phyloP scores from a whole-genome alignment of 177 flowering plant genomes.

The Telopea speciosissima region DNA sequence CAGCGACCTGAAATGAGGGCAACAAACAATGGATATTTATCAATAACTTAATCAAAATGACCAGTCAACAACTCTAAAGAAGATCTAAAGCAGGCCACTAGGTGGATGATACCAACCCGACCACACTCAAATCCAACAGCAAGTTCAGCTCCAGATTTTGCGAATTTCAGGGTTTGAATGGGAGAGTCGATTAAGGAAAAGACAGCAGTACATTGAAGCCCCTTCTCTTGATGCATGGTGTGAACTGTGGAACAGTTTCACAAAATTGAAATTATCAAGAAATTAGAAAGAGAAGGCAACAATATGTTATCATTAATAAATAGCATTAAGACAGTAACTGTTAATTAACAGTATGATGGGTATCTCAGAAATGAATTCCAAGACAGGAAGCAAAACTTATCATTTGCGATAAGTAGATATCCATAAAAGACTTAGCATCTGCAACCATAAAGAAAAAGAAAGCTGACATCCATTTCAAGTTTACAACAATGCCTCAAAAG shows the following conservation, averaged over 20 bases:
- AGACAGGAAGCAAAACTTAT: neutral
- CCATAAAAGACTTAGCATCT: neutral
- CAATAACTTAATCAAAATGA: slow-evolving; percentile 1
- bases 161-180: slow-evolving; percentile 40
- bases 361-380: neutral
- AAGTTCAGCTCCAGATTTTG: slow-evolving; percentile 53
- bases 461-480: neutral
- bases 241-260: slow-evolving; percentile 38
- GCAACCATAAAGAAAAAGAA: neutral
- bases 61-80: slow-evolving; percentile 4
- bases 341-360: neutral
- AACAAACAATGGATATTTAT: neutral
- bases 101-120: slow-evolving; percentile 36
- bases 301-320: neutral
- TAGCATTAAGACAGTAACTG: neutral
- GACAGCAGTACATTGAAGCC: slow-evolving; percentile 43
- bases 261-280: neutral
- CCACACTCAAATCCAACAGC: slow-evolving; percentile 79
- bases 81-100: neutral
- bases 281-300: neutral
- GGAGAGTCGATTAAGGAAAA: slow-evolving; percentile 57
- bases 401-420: neutral
- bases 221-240: slow-evolving; percentile 30
- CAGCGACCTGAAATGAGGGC: slow-evolving; percentile 52
- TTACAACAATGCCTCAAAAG: neutral